Evolutionary conservation across 805 yeast genomes (phyloP).

Genomic region (Torulaspora delbrueckii): DNA sequence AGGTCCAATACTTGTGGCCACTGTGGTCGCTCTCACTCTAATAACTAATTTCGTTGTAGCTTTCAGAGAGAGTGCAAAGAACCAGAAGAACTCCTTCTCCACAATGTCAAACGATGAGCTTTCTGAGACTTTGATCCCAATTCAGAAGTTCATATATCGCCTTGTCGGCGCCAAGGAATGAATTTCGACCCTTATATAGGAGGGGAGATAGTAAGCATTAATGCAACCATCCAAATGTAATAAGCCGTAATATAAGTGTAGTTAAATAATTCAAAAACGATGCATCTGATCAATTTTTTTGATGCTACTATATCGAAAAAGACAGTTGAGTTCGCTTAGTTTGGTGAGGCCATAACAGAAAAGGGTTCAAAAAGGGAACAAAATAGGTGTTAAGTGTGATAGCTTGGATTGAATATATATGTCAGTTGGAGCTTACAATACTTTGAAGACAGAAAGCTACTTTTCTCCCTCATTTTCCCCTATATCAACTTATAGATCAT

Average conservation of each 20-base stretch:
- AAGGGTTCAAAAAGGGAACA: neutral
- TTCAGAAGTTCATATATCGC: conserved; percentile 32
- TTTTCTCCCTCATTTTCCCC: conserved; percentile 21
- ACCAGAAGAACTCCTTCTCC: conserved; percentile 11
- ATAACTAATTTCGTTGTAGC: conserved; percentile 70
- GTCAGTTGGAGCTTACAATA: conserved; percentile 19
- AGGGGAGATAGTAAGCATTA: neutral
- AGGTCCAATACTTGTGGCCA: conserved; percentile 80
- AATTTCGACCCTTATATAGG: neutral
- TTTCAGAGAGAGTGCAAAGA: conserved; percentile 39
- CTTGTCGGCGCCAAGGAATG: conserved; percentile 34
- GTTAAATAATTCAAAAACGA: neutral
- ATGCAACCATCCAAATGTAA: neutral
- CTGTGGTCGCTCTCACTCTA: conserved; percentile 62
- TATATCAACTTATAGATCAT: conserved; percentile 20
- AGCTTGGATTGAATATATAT: conserved; percentile 2
- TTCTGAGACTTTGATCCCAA: conserved; percentile 23
- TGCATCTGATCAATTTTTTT: neutral
- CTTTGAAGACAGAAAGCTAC: conserved; percentile 15
- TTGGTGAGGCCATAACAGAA: neutral
- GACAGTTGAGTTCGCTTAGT: neutral
- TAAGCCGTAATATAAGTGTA: neutral
- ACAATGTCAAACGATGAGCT: conserved; percentile 19
- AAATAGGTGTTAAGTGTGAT: neutral
- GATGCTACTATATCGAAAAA: neutral